A percentile compares a stretch with the other conserved stretches of the same genome.
Evolutionary conservation across 129 eudicot species (phyloP).

Genomic region (Artemisia argyi): DNA sequence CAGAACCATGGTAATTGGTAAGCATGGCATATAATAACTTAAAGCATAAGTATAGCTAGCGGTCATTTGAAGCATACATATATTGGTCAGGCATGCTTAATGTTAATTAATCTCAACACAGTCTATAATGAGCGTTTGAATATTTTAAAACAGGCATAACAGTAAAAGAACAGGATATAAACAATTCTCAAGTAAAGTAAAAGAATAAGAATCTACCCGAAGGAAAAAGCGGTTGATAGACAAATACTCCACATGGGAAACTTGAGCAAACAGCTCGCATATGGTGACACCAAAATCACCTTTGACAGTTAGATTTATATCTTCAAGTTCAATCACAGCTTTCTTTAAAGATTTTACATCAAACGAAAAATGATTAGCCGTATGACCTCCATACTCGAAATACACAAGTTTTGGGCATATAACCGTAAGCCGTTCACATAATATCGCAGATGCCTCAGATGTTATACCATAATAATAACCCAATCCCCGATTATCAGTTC

Average conservation of each 20-base stretch:
- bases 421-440: not conserved
- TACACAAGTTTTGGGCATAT: conserved; percentile 13
- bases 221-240: not conserved
- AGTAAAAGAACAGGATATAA: too few relatives aligned
- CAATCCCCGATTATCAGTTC: conserved; percentile 10
- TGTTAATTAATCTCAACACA: too few relatives aligned
- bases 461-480: not conserved
- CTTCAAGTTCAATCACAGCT: conserved; percentile 14
- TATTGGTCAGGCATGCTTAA: too few relatives aligned
- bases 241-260: conserved; percentile 27
- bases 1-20: too few relatives aligned
- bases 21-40: too few relatives aligned
- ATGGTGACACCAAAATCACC: not conserved
- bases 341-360: conserved; percentile 15
- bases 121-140: too few relatives aligned
- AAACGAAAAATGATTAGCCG: not conserved
- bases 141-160: too few relatives aligned
- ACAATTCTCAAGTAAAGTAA: too few relatives aligned
- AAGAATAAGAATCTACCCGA: conserved; percentile 15
- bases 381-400: conserved; percentile 14
- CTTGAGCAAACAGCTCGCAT: conserved; percentile 12
- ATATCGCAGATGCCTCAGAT: too few relatives aligned
- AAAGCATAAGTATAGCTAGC: too few relatives aligned
- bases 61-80: too few relatives aligned
- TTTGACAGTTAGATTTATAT: not conserved